Evolutionary conservation across 164 flowering plant genomes (phyloP).

Genomic region (Saururus chinensis): DNA sequence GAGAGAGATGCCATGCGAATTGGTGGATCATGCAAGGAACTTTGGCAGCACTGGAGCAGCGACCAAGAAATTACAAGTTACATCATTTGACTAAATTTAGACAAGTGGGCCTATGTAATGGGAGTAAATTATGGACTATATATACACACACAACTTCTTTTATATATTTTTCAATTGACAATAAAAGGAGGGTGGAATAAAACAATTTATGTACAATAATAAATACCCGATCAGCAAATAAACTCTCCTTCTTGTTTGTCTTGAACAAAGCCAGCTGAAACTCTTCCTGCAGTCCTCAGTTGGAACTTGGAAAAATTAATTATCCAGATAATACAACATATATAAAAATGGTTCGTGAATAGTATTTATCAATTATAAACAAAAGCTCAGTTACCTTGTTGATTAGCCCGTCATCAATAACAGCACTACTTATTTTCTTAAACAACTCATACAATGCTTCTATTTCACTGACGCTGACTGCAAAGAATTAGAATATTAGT

Average conservation of each 20-base stretch:
- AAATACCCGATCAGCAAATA: conserved; percentile 52
- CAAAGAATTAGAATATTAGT: neutral
- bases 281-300: conserved; percentile 37
- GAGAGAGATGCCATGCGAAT: no score
- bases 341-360: neutral
- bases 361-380: no score
- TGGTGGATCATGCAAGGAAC: no score
- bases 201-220: neutral
- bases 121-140: no score
- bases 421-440: conserved; percentile 60
- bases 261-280: conserved; percentile 56
- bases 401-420: conserved; percentile 56
- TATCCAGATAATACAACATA: neutral
- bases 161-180: no score
- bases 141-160: no score
- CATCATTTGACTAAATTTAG: no score
- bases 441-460: conserved; percentile 57
- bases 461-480: conserved; percentile 67
- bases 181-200: neutral
- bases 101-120: no score
- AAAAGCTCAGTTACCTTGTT: conserved; percentile 33
- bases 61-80: no score
- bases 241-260: conserved; percentile 56
- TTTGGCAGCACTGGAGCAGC: no score
- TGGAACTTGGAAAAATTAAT: neutral